Conservation (phyloP, 192 early-diverging fungal genomes). For the Coemansia sp. region DNA sequence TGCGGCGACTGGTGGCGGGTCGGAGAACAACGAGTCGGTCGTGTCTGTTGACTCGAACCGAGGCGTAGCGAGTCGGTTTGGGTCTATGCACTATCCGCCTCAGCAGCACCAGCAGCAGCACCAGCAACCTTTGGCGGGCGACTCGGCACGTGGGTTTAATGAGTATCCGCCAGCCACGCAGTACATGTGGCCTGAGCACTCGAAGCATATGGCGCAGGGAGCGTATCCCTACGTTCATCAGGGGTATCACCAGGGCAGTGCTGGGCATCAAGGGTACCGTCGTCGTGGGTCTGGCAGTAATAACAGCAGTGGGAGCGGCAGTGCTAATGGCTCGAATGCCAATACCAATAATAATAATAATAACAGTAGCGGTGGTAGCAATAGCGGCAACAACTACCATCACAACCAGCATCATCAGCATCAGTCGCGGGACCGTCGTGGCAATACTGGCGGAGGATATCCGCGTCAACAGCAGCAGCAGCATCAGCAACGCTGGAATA, state of each 20-base stretch:
- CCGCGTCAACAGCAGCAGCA: slow-evolving; percentile 9
- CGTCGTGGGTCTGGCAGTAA: slow-evolving; percentile 30
- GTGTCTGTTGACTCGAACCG: slow-evolving; percentile 44
- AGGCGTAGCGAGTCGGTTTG: slow-evolving; percentile 16
- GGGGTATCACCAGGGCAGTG: slow-evolving; percentile 12
- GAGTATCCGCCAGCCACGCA: slow-evolving; percentile 11
- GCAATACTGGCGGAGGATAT: slow-evolving; percentile 20
- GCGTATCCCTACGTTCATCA: slow-evolving; percentile 21
- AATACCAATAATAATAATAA: neutral
- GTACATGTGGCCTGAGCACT: slow-evolving; percentile 32
- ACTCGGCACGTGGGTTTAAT: slow-evolving; percentile 19
- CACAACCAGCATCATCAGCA: slow-evolving; percentile 17
- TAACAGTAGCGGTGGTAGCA: neutral
- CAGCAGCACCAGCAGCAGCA: neutral
- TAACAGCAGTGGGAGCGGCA: slow-evolving; percentile 12
- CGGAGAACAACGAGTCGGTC: slow-evolving; percentile 53
- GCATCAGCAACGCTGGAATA: slow-evolving; percentile 43
- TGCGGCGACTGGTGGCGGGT: slow-evolving; percentile 45
- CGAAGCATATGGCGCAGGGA: slow-evolving; percentile 12
- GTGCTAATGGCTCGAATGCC: slow-evolving; percentile 5
- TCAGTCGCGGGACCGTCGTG: slow-evolving; percentile 24
- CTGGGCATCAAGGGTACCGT: slow-evolving; percentile 5
- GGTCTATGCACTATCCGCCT: slow-evolving; percentile 7
- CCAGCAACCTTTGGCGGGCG: slow-evolving; percentile 9
- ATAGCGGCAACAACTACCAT: slow-evolving; percentile 11